These are phyloP conservation scores for Malus hybrid DNA, from an alignment of 331 rosid genomes.

Conservation along the genomic window DNA sequence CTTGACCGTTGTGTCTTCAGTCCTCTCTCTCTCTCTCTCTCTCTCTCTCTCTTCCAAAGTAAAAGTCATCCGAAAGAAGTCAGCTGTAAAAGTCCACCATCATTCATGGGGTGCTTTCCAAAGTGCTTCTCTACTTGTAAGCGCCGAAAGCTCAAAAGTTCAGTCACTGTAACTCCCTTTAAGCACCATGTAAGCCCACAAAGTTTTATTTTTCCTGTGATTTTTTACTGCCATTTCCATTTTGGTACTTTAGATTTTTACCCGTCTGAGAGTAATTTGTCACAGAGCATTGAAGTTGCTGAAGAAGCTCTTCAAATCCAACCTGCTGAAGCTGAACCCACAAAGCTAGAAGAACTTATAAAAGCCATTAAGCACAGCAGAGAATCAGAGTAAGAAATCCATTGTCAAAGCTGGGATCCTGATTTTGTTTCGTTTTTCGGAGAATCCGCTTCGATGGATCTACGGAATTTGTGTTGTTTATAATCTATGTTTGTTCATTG, in stretches of 20 bases:
- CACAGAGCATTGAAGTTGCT: conserved; percentile 27
- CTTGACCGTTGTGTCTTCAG: not conserved
- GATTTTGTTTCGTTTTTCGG: not conserved
- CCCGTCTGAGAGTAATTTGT: not conserved
- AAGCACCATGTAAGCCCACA: conserved; percentile 27
- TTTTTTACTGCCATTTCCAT: not conserved
- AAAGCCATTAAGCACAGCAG: conserved; percentile 15
- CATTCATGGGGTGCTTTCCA: conserved; percentile 59
- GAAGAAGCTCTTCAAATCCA: conserved; percentile 11
- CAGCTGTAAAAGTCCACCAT: conserved; percentile 17
- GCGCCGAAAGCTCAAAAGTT: conserved; percentile 29
- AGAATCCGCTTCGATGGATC: not conserved
- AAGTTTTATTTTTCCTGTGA: not conserved
- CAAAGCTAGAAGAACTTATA: conserved; percentile 15
- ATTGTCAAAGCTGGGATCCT: not conserved
- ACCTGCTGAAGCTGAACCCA: conserved; percentile 6
- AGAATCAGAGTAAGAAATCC: conserved; percentile 36
- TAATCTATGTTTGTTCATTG: not conserved
- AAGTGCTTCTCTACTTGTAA: conserved; percentile 47
- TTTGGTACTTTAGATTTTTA: not conserved
- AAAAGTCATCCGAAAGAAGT: conserved; percentile 16
- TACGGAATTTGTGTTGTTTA: not conserved
- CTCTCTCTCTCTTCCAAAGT: not conserved
- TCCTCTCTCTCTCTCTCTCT: not conserved
- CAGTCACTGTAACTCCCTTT: conserved; percentile 11